Base-by-base conservation (phyloP, 306 rosid genomes). In the Cucumis hystrix region DNA sequence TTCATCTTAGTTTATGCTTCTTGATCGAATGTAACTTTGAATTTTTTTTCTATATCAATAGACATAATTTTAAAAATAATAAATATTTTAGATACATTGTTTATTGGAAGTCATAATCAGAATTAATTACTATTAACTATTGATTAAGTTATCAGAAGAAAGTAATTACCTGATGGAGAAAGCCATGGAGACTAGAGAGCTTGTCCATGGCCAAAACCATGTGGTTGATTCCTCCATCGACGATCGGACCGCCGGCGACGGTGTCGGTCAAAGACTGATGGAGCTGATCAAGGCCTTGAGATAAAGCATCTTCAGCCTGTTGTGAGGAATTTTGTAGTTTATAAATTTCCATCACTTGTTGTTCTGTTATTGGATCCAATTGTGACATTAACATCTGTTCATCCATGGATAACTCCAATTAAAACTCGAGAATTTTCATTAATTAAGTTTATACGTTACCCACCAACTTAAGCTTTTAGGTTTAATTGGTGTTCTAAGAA, bases 231-330 rank as follows among this genome's bases (percentile, higher is more conserved):
- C 93, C 90, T 43, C 93, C 90, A 4, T 91, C 96, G 7, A 84
- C 33, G 40, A 82, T 49, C 0, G 90, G 84, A 0, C 84, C 84
- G 1, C 84, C 85, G 47, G 97, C 92, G 7, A 96, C 80, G 82
- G 93, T 88, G 69, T 92, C 89, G 6, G 87, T 81, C 0, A 96
- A 87, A 71, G 89, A 87, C 66, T 89, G 94, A 10, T 89, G 96
- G 45, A 96, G 97, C 76, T 96, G 99, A 13, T 92, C 97, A 30
- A 86, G 86, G 33, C 99, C 99, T 75, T 92, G 92, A 37, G 88
- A 60, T 33, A 96, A 93, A 16, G 97, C 99, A 15, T 96, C 99
- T 75, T 96, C 98, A 9, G 97, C 94, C 79, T 96, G 98, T 5
- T 82, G 81, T 4, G 94, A 84, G 0, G 94, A 91, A 13, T 88